Percentiles rank a stretch among this genome's conserved stretches.
Conservation (phyloP, 2,329 filamentous ascomycete genomes). For the Basipetospora chlamydospora region DNA sequence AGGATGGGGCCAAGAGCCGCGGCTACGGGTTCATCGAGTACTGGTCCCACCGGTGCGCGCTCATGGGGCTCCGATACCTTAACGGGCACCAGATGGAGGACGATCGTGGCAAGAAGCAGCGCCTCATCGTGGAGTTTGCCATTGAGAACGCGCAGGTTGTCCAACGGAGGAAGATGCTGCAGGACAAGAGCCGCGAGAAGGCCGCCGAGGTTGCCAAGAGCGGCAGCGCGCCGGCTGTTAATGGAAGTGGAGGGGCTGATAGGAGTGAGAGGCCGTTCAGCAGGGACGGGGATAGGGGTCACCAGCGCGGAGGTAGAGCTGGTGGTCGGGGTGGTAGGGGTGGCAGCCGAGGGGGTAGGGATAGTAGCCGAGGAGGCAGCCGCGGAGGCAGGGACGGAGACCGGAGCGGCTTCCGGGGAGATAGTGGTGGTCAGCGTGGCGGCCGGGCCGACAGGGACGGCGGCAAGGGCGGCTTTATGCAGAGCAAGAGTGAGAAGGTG, state of each 20-base stretch:
- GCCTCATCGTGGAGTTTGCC: constrained; percentile 89
- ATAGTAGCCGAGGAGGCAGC: too few species aligned
- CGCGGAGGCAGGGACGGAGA: too few species aligned
- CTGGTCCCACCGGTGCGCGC: constrained; percentile 77
- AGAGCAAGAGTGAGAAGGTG: constrained; percentile 15
- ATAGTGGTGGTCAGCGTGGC: too few species aligned
- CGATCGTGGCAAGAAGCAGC: constrained; percentile 62
- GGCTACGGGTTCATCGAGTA: constrained; percentile 98
- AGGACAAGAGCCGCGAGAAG: constrained; percentile 3
- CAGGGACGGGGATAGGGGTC: background rate
- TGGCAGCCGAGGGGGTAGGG: constrained; percentile 1
- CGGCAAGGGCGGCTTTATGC: constrained; percentile 15
- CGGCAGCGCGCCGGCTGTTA: background rate
- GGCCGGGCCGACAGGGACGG: too few species aligned
- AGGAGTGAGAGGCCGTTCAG: too few species aligned
- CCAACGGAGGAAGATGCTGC: constrained; percentile 45
- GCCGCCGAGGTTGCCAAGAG: too few species aligned
- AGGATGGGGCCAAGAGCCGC: constrained; percentile 63
- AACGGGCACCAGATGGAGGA: constrained; percentile 58
- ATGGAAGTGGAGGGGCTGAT: background rate
- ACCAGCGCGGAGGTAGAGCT: background rate
- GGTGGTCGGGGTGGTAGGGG: background rate
- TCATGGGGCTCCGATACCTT: constrained; percentile 89
- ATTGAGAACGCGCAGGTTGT: constrained; percentile 97
- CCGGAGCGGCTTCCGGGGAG: too few species aligned